Percentiles rank a stretch among this genome's conserved stretches.
Conservation (phyloP, 768 basidiomycete species). For the Cystofilobasidium ferigula region DNA sequence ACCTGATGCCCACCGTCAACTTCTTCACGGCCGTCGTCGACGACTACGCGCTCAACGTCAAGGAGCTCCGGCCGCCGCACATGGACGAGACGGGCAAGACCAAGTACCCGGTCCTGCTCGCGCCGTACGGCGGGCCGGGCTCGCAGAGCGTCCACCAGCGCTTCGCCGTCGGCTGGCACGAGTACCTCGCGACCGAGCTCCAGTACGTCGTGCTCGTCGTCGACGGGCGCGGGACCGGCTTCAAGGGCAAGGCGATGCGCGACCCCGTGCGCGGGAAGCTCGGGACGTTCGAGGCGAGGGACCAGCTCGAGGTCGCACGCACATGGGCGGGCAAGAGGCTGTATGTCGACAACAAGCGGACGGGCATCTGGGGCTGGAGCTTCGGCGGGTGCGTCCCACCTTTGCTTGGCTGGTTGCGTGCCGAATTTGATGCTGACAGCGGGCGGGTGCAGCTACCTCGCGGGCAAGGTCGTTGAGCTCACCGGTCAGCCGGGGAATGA, state of each 20-base stretch:
- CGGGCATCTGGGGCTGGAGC: constrained; percentile 93
- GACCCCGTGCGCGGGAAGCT: constrained; percentile 81
- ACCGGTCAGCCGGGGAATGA: constrained; percentile 36
- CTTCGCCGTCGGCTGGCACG: constrained; percentile 70
- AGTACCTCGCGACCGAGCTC: constrained; percentile 67
- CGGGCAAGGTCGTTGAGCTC: constrained; percentile 80
- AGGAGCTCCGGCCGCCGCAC: constrained; percentile 78
- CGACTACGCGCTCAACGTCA: constrained; percentile 56
- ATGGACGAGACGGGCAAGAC: constrained; percentile 93
- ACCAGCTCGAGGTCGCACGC: constrained; percentile 82
- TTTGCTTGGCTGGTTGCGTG: too few relatives aligned
- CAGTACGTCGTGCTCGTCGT: constrained; percentile 78
- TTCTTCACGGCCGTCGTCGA: constrained; percentile 27
- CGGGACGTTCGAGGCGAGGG: constrained; percentile 75
- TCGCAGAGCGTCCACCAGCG: constrained; percentile 63
- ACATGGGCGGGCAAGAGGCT: constrained; percentile 64
- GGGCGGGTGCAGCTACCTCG: too few relatives aligned
- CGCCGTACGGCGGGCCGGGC: constrained; percentile 84
- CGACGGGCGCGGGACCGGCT: constrained; percentile 90
- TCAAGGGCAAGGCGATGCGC: constrained; percentile 61
- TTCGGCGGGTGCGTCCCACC: too few relatives aligned
- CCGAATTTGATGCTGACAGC: too few relatives aligned
- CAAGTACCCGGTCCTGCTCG: constrained; percentile 88
- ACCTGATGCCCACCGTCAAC: background rate
- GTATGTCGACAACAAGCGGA: constrained; percentile 76